phyloP scores from a whole-genome alignment of 2,329 filamentous ascomycete species.

The Fusarium sp. region DNA sequence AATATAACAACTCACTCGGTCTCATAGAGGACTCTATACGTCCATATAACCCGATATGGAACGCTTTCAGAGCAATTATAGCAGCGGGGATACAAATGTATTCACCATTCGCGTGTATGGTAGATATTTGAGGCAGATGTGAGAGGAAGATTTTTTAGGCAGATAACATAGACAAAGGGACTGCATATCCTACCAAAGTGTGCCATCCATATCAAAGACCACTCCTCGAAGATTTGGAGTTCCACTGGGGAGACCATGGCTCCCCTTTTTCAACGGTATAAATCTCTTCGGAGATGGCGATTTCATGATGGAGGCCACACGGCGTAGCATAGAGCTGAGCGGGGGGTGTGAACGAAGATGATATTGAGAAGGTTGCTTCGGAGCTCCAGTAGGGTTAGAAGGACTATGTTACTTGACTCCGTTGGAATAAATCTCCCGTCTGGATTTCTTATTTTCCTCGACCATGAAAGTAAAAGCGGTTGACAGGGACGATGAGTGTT shows the following conservation, averaged over 20 bases:
- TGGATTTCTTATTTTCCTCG: neutral
- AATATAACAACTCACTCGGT: neutral
- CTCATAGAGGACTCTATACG: neutral
- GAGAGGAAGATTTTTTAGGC: neutral
- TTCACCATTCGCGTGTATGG: constrained; percentile 22
- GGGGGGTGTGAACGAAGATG: neutral
- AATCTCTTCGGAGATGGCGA: constrained; percentile 62
- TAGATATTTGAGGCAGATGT: neutral
- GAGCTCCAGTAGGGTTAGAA: neutral
- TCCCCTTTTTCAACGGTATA: constrained; percentile 64
- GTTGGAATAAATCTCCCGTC: neutral
- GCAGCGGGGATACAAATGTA: neutral
- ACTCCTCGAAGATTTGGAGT: constrained; percentile 68
- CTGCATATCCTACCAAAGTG: constrained; percentile 77
- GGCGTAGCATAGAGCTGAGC: constrained; percentile 42
- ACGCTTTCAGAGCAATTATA: no score
- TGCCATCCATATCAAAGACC: constrained; percentile 96
- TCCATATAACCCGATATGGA: neutral
- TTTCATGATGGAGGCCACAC: constrained; percentile 59
- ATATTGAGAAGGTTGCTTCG: neutral
- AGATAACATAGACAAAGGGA: neutral
- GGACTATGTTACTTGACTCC: neutral
- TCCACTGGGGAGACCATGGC: constrained; percentile 47
- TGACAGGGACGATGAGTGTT: constrained; percentile 26
- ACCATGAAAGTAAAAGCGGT: constrained; percentile 4